Evolutionary conservation across 164 flowering plant genomes (phyloP).

Genomic region (Houttuynia cordata): DNA sequence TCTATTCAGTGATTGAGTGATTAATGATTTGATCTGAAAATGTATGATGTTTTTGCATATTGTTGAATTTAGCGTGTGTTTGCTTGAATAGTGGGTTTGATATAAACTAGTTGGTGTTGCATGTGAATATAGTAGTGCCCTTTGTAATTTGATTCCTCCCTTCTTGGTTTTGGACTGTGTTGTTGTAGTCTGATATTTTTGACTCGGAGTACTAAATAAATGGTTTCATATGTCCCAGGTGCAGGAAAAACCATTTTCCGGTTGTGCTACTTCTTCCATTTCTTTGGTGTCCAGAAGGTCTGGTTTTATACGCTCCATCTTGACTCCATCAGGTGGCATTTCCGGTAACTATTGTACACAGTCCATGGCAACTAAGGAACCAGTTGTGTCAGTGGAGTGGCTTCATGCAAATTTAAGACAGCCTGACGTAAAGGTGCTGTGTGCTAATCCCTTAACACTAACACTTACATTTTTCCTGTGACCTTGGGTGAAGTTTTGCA

Average conservation of each 20-base stretch:
- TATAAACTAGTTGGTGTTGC: no score
- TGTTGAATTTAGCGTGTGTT: no score
- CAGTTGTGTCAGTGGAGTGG: slow-evolving; percentile 95
- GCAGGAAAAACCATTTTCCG: slow-evolving; percentile 44
- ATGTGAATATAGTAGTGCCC: no score
- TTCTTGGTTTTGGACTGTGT: no score
- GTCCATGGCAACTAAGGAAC: slow-evolving; percentile 51
- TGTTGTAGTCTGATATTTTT: neutral
- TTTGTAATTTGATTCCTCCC: no score
- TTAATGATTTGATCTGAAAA: no score
- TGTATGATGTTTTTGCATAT: no score
- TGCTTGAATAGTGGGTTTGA: no score
- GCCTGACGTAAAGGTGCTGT: slow-evolving; percentile 70
- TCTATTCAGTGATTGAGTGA: no score
- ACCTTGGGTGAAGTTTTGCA: neutral
- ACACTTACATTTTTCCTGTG: neutral
- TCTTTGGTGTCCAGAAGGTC: slow-evolving; percentile 13
- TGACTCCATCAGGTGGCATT: slow-evolving; percentile 33
- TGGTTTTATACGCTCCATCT: slow-evolving; percentile 12
- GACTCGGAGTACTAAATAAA: neutral
- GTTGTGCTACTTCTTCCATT: slow-evolving; percentile 8
- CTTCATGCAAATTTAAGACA: slow-evolving; percentile 74
- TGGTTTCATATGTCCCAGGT: slow-evolving; percentile 1
- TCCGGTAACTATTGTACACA: slow-evolving; percentile 32
- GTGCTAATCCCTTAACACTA: neutral